Evolutionary conservation across 805 yeast species (phyloP).

Genomic region (Jamesozyma hellenica): DNA sequence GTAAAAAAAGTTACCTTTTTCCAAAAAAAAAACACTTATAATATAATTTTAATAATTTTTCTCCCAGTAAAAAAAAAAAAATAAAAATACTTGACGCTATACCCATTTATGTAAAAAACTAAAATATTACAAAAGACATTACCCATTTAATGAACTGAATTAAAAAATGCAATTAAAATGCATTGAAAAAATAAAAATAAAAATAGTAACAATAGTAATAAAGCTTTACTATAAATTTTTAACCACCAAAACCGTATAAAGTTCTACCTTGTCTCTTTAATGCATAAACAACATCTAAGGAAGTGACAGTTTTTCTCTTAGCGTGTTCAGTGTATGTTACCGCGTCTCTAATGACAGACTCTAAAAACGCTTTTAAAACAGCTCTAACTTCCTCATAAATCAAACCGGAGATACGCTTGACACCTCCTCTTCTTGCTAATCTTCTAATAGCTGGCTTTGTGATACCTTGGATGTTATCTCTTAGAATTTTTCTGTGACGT

Average conservation of each 20-base stretch:
- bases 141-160: conserved; percentile 85
- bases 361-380: conserved; percentile 87
- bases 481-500: conserved; percentile 98
- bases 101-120: not conserved
- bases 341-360: conserved; percentile 95
- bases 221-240: conserved; percentile 15
- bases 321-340: conserved; percentile 99
- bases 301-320: conserved; percentile 98
- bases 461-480: conserved; percentile 99
- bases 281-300: conserved; percentile 97
- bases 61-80: not conserved
- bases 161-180: conserved; percentile 23
- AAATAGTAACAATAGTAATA: not conserved
- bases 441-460: conserved; percentile 71
- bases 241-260: conserved; percentile 99
- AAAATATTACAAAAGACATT: not conserved
- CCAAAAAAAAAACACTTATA: not conserved
- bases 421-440: conserved; percentile 3
- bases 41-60: not conserved
- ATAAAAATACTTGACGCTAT: not conserved
- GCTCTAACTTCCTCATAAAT: conserved; percentile 98
- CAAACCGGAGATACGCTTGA: conserved; percentile 93
- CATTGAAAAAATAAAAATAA: not conserved
- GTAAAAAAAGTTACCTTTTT: too few relatives aligned
- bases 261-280: conserved; percentile 99